Evolutionary conservation across 768 basidiomycete genomes (phyloP).

Genomic region (Pilatotrama ljubarskyi): DNA sequence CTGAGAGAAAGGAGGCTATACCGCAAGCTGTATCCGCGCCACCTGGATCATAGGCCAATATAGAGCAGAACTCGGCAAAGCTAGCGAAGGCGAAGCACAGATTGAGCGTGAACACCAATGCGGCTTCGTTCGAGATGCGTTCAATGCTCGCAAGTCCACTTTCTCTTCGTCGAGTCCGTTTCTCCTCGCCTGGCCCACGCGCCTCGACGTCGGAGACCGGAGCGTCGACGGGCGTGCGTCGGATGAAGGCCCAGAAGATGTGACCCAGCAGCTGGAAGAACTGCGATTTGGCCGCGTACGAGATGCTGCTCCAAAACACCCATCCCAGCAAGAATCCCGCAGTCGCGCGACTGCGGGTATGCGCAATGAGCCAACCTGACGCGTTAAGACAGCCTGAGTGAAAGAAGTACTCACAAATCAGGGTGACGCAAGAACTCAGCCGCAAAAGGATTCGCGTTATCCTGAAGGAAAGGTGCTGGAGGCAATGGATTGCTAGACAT

Average conservation of each 20-base stretch:
- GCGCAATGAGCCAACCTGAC: not conserved
- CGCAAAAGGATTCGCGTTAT: slow-evolving; percentile 18
- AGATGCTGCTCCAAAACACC: slow-evolving; percentile 38
- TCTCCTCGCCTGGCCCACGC: slow-evolving; percentile 6
- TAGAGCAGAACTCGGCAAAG: slow-evolving; percentile 28
- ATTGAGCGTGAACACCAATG: slow-evolving; percentile 30
- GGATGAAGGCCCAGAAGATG: slow-evolving; percentile 12
- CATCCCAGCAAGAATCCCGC: slow-evolving; percentile 43
- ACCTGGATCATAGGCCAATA: slow-evolving; percentile 19
- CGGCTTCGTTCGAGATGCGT: slow-evolving; percentile 22
- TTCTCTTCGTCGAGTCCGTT: slow-evolving; percentile 1
- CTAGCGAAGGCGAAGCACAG: slow-evolving; percentile 30
- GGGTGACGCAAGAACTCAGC: slow-evolving; percentile 34
- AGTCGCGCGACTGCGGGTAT: slow-evolving; percentile 34
- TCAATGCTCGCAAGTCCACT: slow-evolving; percentile 7
- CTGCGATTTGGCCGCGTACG: slow-evolving; percentile 17
- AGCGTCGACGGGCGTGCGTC: not conserved
- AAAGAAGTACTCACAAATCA: slow-evolving; percentile 32
- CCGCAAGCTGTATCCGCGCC: slow-evolving; percentile 21
- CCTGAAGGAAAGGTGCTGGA: not conserved
- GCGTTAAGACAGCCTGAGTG: not conserved
- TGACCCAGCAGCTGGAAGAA: slow-evolving; percentile 11
- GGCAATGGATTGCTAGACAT: slow-evolving; percentile 9
- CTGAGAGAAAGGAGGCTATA: not conserved
- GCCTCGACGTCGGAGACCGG: slow-evolving; percentile 7